Evolutionary conservation across 345 rosid genomes (phyloP).

Genomic region (Salix brachista): DNA sequence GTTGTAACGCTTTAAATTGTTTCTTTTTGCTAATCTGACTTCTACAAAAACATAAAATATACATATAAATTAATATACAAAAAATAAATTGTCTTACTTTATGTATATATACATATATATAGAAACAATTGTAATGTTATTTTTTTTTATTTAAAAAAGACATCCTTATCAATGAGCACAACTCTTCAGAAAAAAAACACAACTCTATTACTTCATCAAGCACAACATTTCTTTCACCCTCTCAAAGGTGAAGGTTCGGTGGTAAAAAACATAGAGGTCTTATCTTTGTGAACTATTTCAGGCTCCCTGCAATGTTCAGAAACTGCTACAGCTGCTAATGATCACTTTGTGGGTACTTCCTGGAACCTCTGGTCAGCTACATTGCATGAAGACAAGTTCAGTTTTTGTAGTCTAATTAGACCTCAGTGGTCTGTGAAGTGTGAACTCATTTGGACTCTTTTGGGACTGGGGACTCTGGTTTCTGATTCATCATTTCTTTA

Average conservation of each 20-base stretch:
- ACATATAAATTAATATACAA: too few species aligned
- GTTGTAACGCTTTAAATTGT: too few species aligned
- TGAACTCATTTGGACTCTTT: constrained; percentile 15
- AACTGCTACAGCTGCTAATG: constrained; percentile 27
- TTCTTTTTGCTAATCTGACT: too few species aligned
- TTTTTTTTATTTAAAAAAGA: too few species aligned
- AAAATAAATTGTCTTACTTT: too few species aligned
- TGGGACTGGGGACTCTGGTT: constrained; percentile 2
- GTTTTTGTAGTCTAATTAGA: constrained; percentile 20
- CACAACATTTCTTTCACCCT: too few species aligned
- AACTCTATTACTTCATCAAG: too few species aligned
- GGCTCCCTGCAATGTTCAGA: constrained; percentile 23
- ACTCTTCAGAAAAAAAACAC: too few species aligned
- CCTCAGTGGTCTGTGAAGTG: not conserved
- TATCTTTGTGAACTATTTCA: constrained; percentile 25
- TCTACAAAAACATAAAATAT: too few species aligned
- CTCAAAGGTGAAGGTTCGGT: constrained; percentile 32
- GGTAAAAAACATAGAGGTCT: constrained; percentile 42
- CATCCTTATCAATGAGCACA: too few species aligned
- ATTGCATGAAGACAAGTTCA: constrained; percentile 26
- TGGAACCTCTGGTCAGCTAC: constrained; percentile 17
- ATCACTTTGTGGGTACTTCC: constrained; percentile 26
- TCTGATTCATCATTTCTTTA: constrained; percentile 12
- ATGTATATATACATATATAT: too few species aligned
- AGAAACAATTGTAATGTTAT: too few species aligned